Evolutionary conservation across 2,329 filamentous ascomycete genomes (phyloP).

Genomic region (Metarhizium sp.): DNA sequence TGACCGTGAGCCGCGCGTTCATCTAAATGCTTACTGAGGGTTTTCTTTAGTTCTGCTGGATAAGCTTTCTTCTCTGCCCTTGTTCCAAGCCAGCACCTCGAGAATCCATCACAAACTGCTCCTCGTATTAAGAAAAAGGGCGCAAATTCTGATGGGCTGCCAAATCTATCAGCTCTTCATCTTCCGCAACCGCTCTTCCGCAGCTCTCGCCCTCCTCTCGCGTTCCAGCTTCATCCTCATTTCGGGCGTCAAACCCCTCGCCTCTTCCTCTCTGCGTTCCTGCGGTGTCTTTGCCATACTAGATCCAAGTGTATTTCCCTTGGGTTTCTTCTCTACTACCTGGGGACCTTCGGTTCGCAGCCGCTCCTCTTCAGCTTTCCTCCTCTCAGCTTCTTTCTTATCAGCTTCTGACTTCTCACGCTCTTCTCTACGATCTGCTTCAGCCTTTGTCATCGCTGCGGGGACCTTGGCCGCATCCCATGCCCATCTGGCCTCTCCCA

Average conservation of each 20-base stretch:
- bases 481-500: conserved; percentile 67
- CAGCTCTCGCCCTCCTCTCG: conserved; percentile 82
- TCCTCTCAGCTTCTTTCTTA: conserved; percentile 58
- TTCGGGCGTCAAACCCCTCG: conserved; percentile 76
- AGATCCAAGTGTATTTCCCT: conserved; percentile 41
- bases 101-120: no score
- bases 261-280: conserved; percentile 76
- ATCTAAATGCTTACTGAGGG: no score
- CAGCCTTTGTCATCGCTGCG: conserved; percentile 55
- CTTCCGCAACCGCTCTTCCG: conserved; percentile 73
- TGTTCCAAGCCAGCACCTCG: no score
- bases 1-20: no score
- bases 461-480: conserved; percentile 75
- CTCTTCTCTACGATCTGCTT: conserved; percentile 60
- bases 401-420: conserved; percentile 62
- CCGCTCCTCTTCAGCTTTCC: conserved; percentile 65
- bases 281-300: conserved; percentile 62
- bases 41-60: no score
- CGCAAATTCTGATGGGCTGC: no score
- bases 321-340: conserved; percentile 39
- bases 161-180: conserved; percentile 28
- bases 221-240: conserved; percentile 77
- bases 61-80: no score
- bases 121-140: no score
- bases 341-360: conserved; percentile 57